Evolutionary conservation across 2,329 filamentous ascomycete genomes (phyloP), one percentile per base, ranked within the genome.

Genomic region (Daldinia sp.): DNA sequence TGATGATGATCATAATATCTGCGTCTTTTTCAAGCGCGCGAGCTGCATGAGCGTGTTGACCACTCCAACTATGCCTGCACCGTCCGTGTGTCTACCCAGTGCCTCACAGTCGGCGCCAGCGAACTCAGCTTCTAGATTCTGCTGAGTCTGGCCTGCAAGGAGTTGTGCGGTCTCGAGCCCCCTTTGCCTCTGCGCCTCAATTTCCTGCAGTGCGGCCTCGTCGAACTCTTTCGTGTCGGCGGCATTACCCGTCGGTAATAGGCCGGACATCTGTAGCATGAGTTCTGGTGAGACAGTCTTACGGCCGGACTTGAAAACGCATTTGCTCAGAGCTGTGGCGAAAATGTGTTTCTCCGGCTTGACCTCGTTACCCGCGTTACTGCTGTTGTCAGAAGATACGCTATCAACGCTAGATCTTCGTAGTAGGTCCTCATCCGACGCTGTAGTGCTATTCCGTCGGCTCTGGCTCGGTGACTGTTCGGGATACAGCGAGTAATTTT

Each of bases 201-300:
- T 69, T n/a, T 73, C 69, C 28, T 75, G 72, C 67, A 75, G 75
- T 6, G 74, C 77, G 68, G 37, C 41, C 30, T 61, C 37, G 18
- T 69, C 54, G 13, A 65, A 60, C 13, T 63, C 41, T 46, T 72
- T 58, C 12, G 63, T 37, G 6, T 61, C 59, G 51, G 58, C 59
- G 48, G 56, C 42, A 41, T 58, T 63, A 33, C 65, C 65, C n/a
- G 64, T 53, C 1, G 91, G 90, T 26, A 93, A 79, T 71, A 92
- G 83, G 3, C 88, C 86, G 23, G 87, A 87, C 42, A 87, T 82
- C 46, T 84, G 79, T 20, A 93, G 79, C 58, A 90, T 87, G 55
- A 87, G 81, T 74, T 90, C 89, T 0, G 91, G 90, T 12, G 88
- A 83, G 6, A 93, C 85, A 0, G 91, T 93, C 71, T 90, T 82